Evolutionary conservation across 2,329 filamentous ascomycete genomes (phyloP).

Genomic region (Hymenoscyphus repandus): DNA sequence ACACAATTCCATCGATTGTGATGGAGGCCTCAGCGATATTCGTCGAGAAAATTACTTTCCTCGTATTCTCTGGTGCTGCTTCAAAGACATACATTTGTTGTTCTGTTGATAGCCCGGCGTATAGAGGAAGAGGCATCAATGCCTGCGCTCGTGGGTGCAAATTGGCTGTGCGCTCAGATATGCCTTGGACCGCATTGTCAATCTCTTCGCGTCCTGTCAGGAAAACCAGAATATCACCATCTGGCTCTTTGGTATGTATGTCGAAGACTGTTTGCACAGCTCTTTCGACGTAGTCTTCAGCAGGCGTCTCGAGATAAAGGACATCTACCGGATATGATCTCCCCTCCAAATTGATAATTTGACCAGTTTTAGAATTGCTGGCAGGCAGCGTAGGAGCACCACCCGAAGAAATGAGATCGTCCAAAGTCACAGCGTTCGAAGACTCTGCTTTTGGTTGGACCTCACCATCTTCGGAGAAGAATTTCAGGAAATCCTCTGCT

Average conservation of each 20-base stretch:
- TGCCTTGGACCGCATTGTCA: conserved; percentile 70
- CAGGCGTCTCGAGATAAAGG: conserved; percentile 70
- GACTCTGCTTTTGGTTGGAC: conserved; percentile 29
- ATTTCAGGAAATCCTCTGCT: conserved; percentile 76
- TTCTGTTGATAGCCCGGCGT: conserved; percentile 82
- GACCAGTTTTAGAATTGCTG: conserved; percentile 36
- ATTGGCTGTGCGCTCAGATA: conserved; percentile 65
- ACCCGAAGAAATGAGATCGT: conserved; percentile 27
- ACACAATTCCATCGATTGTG: conserved; percentile 87
- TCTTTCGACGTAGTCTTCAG: conserved; percentile 81
- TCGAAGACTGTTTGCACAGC: conserved; percentile 80
- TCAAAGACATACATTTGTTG: conserved; percentile 96
- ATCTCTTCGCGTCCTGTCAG: conserved; percentile 93
- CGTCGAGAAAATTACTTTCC: conserved; percentile 89
- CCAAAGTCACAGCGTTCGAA: conserved; percentile 34
- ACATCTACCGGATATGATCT: conserved; percentile 85
- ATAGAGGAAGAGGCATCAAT: conserved; percentile 72
- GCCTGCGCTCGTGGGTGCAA: conserved; percentile 54
- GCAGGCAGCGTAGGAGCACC: conserved; percentile 20
- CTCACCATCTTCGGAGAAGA: conserved; percentile 52
- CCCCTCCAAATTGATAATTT: conserved; percentile 81
- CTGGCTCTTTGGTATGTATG: conserved; percentile 74
- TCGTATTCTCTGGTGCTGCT: conserved; percentile 69
- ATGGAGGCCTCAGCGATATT: conserved; percentile 97
- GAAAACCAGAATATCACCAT: conserved; percentile 87